phyloP scores from a whole-genome alignment of 176 grass and related monocot genomes.

The Tillandsia fasciculata region DNA sequence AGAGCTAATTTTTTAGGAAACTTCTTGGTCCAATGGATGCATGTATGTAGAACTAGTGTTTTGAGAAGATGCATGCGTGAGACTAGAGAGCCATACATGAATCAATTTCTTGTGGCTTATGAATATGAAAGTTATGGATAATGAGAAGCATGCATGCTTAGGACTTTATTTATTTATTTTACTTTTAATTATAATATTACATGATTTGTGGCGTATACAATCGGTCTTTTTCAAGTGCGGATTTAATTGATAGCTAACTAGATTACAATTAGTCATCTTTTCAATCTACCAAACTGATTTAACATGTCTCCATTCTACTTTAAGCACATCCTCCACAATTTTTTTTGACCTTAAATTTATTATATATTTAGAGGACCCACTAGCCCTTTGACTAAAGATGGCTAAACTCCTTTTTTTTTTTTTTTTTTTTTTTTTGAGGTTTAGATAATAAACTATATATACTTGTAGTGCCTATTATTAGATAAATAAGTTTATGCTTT shows the following conservation, averaged over 20 bases:
- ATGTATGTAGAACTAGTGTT: not conserved
- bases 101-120: not conserved
- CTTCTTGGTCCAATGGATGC: not conserved
- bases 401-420: not conserved
- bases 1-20: not conserved
- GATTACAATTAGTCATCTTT: constrained; percentile 2
- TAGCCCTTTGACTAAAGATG: not conserved
- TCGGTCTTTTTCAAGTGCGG: not conserved
- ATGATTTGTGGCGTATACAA: not conserved
- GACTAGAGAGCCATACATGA: not conserved
- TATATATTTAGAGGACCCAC: not conserved
- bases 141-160: too few species aligned
- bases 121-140: not conserved
- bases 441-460: not conserved
- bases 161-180: not conserved
- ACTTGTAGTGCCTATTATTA: too few species aligned
- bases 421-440: not conserved
- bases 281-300: not conserved
- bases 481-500: too few species aligned
- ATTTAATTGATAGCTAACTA: constrained; percentile 2
- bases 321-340: not conserved
- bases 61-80: not conserved
- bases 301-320: not conserved
- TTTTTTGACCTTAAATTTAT: not conserved
- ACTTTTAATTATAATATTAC: not conserved